Conservation (phyloP, 768 basidiomycete species). For the Agaricus subrufescens region DNA sequence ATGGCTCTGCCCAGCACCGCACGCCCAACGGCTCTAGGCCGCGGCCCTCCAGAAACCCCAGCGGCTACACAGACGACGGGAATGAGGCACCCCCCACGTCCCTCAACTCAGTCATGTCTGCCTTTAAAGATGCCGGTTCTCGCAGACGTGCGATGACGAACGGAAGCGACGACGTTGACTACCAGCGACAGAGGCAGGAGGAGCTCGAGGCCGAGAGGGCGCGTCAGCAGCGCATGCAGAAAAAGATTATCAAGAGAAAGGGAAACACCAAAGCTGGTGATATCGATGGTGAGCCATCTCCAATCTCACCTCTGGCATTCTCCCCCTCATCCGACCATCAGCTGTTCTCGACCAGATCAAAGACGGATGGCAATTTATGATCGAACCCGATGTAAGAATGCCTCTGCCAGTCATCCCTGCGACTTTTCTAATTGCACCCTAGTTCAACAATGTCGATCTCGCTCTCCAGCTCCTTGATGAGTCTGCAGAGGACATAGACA, state of each 20-base stretch:
- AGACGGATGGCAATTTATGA: slow-evolving; percentile 87
- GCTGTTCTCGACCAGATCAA: slow-evolving; percentile 83
- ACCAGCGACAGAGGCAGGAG: slow-evolving; percentile 51
- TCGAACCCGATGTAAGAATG: slow-evolving; percentile 66
- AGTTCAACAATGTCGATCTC: slow-evolving; percentile 94
- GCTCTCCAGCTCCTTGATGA: slow-evolving; percentile 86
- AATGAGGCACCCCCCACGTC: slow-evolving; percentile 40
- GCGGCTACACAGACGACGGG: slow-evolving; percentile 29
- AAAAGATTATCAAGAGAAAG: slow-evolving; percentile 52
- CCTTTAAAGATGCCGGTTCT: slow-evolving; percentile 65
- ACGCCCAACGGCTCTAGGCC: slow-evolving; percentile 11
- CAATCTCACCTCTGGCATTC: slow-evolving; percentile 8
- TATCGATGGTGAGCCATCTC: slow-evolving; percentile 64
- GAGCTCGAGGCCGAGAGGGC: slow-evolving; percentile 60
- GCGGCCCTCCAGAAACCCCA: slow-evolving; percentile 21
- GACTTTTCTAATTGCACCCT: slow-evolving; percentile 8
- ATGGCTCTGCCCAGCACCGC: slow-evolving; percentile 25
- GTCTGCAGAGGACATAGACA: slow-evolving; percentile 65
- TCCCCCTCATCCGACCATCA: slow-evolving; percentile 21
- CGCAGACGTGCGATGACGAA: slow-evolving; percentile 50
- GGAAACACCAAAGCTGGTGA: slow-evolving; percentile 66
- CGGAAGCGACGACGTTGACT: slow-evolving; percentile 48
- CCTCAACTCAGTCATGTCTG: slow-evolving; percentile 55
- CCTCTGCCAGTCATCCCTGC: slow-evolving; percentile 10
- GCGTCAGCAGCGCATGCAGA: slow-evolving; percentile 66